Conservation (phyloP, 1,284 basidiomycete species). For the Leccinum solheimii region DNA sequence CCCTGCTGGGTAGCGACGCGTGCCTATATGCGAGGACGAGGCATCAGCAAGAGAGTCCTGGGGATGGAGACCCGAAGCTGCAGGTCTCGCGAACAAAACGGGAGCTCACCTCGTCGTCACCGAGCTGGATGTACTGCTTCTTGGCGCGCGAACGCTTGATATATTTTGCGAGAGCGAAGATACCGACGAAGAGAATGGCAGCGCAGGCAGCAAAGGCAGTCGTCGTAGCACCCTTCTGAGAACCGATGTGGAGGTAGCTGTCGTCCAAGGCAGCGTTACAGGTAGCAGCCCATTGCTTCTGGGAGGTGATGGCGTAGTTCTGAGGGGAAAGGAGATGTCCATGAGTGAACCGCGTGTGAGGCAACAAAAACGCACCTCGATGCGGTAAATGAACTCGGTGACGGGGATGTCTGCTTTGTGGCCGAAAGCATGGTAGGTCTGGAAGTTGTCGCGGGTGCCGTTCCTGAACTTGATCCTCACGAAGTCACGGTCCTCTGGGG, state of each 20-base stretch:
- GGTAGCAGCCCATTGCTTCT: conserved; percentile 64
- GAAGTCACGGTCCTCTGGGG: conserved; percentile 75
- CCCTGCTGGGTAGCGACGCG: conserved; percentile 18
- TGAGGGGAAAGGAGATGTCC: conserved; percentile 24
- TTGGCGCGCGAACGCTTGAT: conserved; percentile 47
- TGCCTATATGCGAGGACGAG: conserved; percentile 17
- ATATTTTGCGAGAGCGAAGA: conserved; percentile 37
- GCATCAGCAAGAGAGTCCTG: conserved; percentile 2
- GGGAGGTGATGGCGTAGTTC: conserved; percentile 67
- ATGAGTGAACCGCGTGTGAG: conserved; percentile 1
- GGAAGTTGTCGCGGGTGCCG: conserved; percentile 62
- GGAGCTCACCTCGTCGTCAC: conserved; percentile 59
- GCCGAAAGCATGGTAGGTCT: conserved; percentile 66
- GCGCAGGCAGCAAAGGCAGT: conserved; percentile 47
- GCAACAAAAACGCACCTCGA: conserved; percentile 60
- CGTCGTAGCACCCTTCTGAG: conserved; percentile 36
- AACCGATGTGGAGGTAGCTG: conserved; percentile 37
- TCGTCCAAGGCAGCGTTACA: conserved; percentile 44
- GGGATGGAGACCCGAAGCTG: conserved; percentile 15
- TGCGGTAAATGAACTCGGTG: conserved; percentile 75
- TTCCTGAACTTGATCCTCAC: conserved; percentile 86
- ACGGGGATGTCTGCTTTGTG: conserved; percentile 71
- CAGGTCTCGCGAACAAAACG: conserved; percentile 6
- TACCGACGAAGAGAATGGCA: conserved; percentile 44
- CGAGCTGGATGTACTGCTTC: conserved; percentile 50